Evolutionary conservation across 2,329 filamentous ascomycete species (phyloP).

Genomic region (Karstenula rhodostoma): DNA sequence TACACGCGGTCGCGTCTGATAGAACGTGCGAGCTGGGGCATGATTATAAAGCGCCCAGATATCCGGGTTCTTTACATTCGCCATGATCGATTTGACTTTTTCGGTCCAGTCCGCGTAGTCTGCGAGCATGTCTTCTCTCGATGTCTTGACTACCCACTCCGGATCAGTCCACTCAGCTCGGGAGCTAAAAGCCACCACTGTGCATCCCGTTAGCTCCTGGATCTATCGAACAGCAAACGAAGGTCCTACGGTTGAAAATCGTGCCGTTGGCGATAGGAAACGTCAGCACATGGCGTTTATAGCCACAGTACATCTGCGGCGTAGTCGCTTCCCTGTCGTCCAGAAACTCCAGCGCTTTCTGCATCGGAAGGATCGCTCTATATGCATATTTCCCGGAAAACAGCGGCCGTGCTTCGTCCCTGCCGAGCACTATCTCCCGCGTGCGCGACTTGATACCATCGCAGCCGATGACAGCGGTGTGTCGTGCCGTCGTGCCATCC

Average conservation of each 20-base stretch:
- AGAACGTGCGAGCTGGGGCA: conserved; percentile 52
- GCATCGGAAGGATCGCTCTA: conserved; percentile 68
- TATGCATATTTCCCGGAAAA: conserved; percentile 70
- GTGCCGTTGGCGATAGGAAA: conserved; percentile 67
- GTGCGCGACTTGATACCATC: conserved; percentile 70
- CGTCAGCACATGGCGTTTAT: conserved; percentile 65
- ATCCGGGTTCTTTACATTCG: conserved; percentile 55
- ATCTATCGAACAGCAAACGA: neutral
- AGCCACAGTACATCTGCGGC: conserved; percentile 65
- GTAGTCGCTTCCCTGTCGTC: conserved; percentile 59
- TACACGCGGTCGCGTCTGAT: conserved; percentile 40
- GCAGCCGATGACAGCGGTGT: conserved; percentile 64
- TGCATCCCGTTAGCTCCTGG: conserved; percentile 2
- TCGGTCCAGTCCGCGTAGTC: conserved; percentile 37
- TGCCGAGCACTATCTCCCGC: conserved; percentile 61
- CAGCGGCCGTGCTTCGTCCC: conserved; percentile 52
- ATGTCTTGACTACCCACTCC: conserved; percentile 39
- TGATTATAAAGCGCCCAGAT: conserved; percentile 60
- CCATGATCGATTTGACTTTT: conserved; percentile 28
- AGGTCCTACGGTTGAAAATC: conserved; percentile 59
- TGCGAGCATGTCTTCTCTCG: conserved; percentile 35
- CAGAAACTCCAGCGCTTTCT: conserved; percentile 57
- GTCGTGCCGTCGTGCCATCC: conserved; percentile 55
- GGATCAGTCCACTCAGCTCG: conserved; percentile 28
- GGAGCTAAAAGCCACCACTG: conserved; percentile 41